Conservation (phyloP, 192 early-diverging fungal species). For the Linnemannia zychae region DNA sequence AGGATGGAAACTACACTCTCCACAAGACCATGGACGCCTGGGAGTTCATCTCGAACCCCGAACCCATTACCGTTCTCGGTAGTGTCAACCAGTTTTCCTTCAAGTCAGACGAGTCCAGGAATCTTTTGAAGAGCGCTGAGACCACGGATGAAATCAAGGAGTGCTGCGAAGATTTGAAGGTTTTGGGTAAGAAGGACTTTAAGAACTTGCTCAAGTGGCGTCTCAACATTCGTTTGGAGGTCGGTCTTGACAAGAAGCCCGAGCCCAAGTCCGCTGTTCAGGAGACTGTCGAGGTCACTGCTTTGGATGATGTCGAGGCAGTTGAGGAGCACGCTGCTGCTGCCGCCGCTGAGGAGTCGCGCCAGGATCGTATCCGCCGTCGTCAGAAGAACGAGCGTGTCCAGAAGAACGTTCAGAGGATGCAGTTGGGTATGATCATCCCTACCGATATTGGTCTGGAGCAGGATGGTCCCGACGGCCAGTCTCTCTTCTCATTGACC, state of each 20-base stretch:
- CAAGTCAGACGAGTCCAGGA: constrained; percentile 75
- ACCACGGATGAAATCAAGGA: constrained; percentile 88
- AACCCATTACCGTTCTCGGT: constrained; percentile 86
- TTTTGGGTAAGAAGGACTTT: constrained; percentile 96
- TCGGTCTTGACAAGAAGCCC: constrained; percentile 64
- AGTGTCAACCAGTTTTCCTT: constrained; percentile 82
- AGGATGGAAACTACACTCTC: constrained; percentile 94
- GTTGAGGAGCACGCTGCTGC: constrained; percentile 62
- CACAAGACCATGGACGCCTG: constrained; percentile 79
- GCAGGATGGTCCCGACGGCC: constrained; percentile 64
- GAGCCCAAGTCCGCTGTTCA: constrained; percentile 60
- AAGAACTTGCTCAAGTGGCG: constrained; percentile 93
- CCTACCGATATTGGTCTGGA: constrained; percentile 84
- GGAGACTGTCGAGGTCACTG: constrained; percentile 54
- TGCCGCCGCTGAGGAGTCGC: constrained; percentile 48
- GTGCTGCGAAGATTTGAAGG: constrained; percentile 89
- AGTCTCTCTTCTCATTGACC: constrained; percentile 70
- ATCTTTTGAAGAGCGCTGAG: constrained; percentile 59
- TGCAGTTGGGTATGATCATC: constrained; percentile 87
- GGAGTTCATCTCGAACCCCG: constrained; percentile 84
- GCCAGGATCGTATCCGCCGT: constrained; percentile 62
- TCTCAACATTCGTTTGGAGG: constrained; percentile 74
- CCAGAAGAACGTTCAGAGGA: constrained; percentile 75
- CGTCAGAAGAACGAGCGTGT: constrained; percentile 78
- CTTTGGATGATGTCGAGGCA: constrained; percentile 70